Base-by-base conservation (phyloP, 2,329 filamentous ascomycete genomes). In the Ascochyta koolunga region DNA sequence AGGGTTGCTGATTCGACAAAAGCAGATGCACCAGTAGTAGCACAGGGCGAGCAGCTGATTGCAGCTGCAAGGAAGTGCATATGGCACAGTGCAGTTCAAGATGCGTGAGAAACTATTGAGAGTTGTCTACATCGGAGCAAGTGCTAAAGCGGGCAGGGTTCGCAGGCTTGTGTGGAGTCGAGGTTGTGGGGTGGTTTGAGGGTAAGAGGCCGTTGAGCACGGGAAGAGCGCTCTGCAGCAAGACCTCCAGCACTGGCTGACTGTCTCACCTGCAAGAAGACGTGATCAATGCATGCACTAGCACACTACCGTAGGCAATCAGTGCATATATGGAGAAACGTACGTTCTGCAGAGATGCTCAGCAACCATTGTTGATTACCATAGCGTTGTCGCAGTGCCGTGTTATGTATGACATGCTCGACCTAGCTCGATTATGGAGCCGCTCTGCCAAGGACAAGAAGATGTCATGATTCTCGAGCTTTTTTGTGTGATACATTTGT, bases 321-420 rank as follows among this genome's bases (percentile, higher is more conserved):
- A 45, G 35, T 40, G 33, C 22, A 40, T 36, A 22, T 36, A 22
- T 27, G n/a, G 25, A 33, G 44, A 16, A 13, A 47, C 39, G 39
- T 48, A 39, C 44, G 36, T 22, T 31, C n/a, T 10, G 4, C 4
- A 18, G 13, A 13, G 13, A 27, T 40, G 33, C 35, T 54, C 51
- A 54, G 44, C 49, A 49, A 49, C 45, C 51, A 49, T 19, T 4
- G 29, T 18, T 44, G 44, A 44, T 40, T 54, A 44, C 44, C 4
- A 44, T 38, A 36, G 18, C 39, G 10, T 38, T 13, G 22, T 44
- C 29, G 21, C 31, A 19, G 21, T 22, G 29, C 35, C 39, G 39
- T 39, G 38, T 37, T 24, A 54, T 29, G 33, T 21, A 40, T 27
- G 41, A 29, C 41, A 11, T 18, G 39, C 48, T 25, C 21, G 37